phyloP scores from a whole-genome alignment of 2,329 filamentous ascomycete species.

The Pseudopyricularia cyperi region DNA sequence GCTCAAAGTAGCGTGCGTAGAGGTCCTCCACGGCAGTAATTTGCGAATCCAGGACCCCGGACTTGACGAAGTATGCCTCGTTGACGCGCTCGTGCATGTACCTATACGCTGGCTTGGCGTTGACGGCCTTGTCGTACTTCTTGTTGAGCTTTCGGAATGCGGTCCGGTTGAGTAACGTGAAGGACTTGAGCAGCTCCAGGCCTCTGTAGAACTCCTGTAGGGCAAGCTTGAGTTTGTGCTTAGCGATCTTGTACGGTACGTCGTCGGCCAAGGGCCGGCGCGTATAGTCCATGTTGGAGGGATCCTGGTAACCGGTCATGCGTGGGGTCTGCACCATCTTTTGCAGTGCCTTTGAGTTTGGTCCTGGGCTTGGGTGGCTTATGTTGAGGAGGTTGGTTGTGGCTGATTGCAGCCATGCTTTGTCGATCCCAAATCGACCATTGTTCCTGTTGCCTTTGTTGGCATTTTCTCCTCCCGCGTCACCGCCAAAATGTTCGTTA shows the following conservation, averaged over 20 bases:
- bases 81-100: conserved; percentile 91
- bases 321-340: conserved; percentile 38
- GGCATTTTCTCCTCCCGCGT: conserved; percentile 8
- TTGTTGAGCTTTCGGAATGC: conserved; percentile 98
- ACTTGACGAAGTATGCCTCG: conserved; percentile 82
- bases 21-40: conserved; percentile 77
- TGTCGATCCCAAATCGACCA: background rate
- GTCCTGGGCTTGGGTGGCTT: conserved; percentile 23
- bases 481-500: conserved; percentile 12
- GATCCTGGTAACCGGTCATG: conserved; percentile 17
- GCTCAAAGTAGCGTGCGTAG: conserved; percentile 89
- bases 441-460: background rate
- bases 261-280: conserved; percentile 37
- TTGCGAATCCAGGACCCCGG: conserved; percentile 68
- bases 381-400: conserved; percentile 28
- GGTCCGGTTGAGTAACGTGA: conserved; percentile 77
- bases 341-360: conserved; percentile 46
- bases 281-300: conserved; percentile 33
- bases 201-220: conserved; percentile 88
- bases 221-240: conserved; percentile 81
- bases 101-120: conserved; percentile 61
- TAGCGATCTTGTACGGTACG: conserved; percentile 76
- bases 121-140: conserved; percentile 88
- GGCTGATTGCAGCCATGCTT: conserved; percentile 28
- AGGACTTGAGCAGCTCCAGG: conserved; percentile 83